Evolutionary conservation across 1,284 basidiomycete genomes (phyloP), one percentile per base, ranked within the genome.

Genomic region (Kwoniella shivajii): DNA sequence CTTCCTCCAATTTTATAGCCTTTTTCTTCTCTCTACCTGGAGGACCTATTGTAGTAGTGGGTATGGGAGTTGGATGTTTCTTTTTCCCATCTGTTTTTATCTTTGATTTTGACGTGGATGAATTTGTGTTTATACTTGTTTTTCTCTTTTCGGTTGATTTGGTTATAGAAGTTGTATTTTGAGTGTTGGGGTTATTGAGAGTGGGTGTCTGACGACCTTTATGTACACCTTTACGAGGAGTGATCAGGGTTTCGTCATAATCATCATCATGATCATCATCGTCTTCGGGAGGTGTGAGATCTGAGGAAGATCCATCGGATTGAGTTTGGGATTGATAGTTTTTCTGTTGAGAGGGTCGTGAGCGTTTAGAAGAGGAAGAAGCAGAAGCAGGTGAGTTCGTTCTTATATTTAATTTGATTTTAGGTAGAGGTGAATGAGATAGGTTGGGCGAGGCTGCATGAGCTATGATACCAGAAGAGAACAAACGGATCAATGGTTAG

Each of bases 1-100:
- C 56, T 36, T 74, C 71, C 49, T 67, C 73, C 26, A 73, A 49
- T 57, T 73, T 74, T 48, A 70, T 50, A 10, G 52, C 57, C 41
- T 67, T 66, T 56, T 72, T 74, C 59, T 69, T 66, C 20, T 74
- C 72, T 9, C 36, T 54, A 4, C 71, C 71, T 26, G 43, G 56
- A 3, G 68, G 71, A 2, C 71, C 72, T 3, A 41, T 14, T 29
- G 52, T 52, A 44, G 37, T 39, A 10, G 48, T 24, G 34, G 43
- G 26, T 13, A 42, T 33, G n/a, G 38, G 6, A 18, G 48, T 7
- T 24, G 49, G 38, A 34, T 48, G 34, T 53, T 52, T 45, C 51
- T 61, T 42, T 61, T 66, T 49, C 52, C 59, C n/a, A 20, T 41
- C 44, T 10, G n/a, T 50, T 22, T 57, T 45, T 22, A 41, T 41